Conservation (phyloP, 768 basidiomycete species). For the Boletus barrowsii region DNA sequence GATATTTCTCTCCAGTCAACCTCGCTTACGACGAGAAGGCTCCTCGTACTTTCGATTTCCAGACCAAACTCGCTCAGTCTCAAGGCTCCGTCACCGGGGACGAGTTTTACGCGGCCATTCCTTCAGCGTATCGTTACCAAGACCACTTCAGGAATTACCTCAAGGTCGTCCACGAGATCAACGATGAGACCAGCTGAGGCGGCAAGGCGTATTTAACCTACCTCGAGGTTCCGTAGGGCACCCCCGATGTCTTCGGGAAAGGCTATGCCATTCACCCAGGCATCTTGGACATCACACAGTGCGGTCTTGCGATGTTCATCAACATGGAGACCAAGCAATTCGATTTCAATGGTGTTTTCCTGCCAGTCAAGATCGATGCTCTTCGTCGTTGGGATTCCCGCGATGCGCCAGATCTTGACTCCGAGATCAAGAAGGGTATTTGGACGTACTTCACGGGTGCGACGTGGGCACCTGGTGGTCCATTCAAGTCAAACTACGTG, state of each 20-base stretch:
- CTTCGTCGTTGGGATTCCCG: conserved; percentile 30
- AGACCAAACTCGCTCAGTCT: conserved; percentile 18
- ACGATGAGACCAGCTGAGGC: conserved; percentile 27
- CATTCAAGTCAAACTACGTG: conserved; percentile 27
- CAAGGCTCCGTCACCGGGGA: conserved; percentile 15
- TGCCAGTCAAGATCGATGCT: conserved; percentile 30
- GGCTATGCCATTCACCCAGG: conserved; percentile 34
- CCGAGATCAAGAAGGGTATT: conserved; percentile 28
- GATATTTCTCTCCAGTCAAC: conserved; percentile 26
- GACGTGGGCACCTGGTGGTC: conserved; percentile 23
- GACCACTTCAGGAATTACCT: conserved; percentile 28
- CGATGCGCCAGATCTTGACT: conserved; percentile 22
- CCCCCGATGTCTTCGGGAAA: conserved; percentile 28
- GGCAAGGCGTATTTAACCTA: conserved; percentile 28
- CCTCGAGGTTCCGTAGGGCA: conserved; percentile 19
- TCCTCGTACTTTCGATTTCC: conserved; percentile 24
- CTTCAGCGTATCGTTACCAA: conserved; percentile 20
- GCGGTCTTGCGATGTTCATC: conserved; percentile 30
- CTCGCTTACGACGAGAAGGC: conserved; percentile 23
- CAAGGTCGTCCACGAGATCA: conserved; percentile 26
- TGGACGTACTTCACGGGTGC: conserved; percentile 29
- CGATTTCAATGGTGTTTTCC: conserved; percentile 31
- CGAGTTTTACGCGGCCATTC: conserved; percentile 18
- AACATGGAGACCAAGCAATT: conserved; percentile 30
- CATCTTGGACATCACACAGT: conserved; percentile 32